Conservation (phyloP, 1,139 yeast genomes). For the Lodderomyces metapsilosis region DNA sequence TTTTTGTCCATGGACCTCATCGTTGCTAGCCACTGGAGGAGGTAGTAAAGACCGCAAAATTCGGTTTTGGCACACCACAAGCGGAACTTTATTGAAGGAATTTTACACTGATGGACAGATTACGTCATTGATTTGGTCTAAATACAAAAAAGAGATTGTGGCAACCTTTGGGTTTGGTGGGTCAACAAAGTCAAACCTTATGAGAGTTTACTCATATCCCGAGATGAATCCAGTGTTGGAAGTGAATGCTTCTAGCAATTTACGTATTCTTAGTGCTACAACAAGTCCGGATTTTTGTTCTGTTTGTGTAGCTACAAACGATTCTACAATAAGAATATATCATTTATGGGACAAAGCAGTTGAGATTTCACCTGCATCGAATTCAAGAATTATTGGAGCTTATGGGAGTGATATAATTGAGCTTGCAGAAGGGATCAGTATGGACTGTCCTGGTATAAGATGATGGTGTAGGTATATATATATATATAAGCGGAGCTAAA, state of each 20-base stretch:
- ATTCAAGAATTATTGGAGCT: conserved; percentile 32
- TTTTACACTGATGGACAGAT: conserved; percentile 67
- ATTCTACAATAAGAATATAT: conserved; percentile 72
- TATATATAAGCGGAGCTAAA: background rate
- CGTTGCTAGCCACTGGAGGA: conserved; percentile 45
- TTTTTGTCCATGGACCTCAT: conserved; percentile 46
- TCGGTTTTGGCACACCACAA: conserved; percentile 78
- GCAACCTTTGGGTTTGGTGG: conserved; percentile 83
- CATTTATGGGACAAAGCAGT: conserved; percentile 53
- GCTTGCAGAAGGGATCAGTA: conserved; percentile 51
- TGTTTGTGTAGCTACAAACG: conserved; percentile 74
- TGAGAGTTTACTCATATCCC: conserved; percentile 68
- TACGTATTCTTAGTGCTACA: conserved; percentile 65
- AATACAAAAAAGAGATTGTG: conserved; percentile 56
- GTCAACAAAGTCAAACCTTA: conserved; percentile 40
- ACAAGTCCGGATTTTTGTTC: conserved; percentile 60
- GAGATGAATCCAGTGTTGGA: conserved; percentile 47
- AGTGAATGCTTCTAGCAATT: conserved; percentile 51
- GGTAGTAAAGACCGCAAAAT: conserved; percentile 46
- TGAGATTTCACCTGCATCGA: conserved; percentile 25
- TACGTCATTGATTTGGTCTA: conserved; percentile 79
- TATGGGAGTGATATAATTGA: conserved; percentile 63
- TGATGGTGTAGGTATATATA: conserved; percentile 6
- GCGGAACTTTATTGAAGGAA: conserved; percentile 66
- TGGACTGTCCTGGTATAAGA: conserved; percentile 14